Evolutionary conservation across 176 grass and related monocot species (phyloP).

Genomic region (Rhipidocladum racemiflorum): DNA sequence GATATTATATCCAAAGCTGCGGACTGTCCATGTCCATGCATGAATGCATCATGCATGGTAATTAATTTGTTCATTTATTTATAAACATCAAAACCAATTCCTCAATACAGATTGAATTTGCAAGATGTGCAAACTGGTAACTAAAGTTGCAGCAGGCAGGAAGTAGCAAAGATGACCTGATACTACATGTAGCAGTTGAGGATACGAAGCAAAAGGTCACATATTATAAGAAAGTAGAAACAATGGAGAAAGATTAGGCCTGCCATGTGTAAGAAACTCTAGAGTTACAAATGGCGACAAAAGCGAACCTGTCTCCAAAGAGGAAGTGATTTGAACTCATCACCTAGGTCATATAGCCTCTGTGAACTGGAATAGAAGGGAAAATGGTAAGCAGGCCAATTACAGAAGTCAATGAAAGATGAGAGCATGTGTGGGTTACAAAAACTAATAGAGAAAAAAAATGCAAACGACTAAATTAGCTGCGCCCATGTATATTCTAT

Average conservation of each 20-base stretch:
- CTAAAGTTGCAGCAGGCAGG: neutral
- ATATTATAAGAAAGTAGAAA: constrained; percentile 24
- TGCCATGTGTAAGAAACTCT: constrained; percentile 14
- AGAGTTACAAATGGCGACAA: constrained; percentile 26
- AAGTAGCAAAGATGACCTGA: neutral
- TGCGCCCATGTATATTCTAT: neutral
- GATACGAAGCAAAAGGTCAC: neutral
- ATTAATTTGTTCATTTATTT: neutral
- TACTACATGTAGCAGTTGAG: constrained; percentile 10
- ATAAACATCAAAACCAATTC: neutral
- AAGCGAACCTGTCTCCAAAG: constrained; percentile 92
- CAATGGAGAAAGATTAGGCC: constrained; percentile 3
- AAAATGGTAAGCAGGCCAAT: constrained; percentile 16
- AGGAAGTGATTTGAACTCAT: constrained; percentile 66
- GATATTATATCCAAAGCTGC: neutral
- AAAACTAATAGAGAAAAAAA: too few relatives aligned
- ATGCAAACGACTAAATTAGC: neutral
- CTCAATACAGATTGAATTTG: neutral
- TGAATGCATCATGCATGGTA: neutral
- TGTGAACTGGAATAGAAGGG: constrained; percentile 58
- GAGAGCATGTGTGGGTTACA: neutral
- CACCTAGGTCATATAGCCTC: constrained; percentile 63
- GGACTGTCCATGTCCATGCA: neutral
- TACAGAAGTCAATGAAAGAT: neutral
- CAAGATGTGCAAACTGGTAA: neutral